These are phyloP conservation scores for Blastobotrys terrestris DNA, from an alignment of 805 yeast species.

Conservation along the genomic window DNA sequence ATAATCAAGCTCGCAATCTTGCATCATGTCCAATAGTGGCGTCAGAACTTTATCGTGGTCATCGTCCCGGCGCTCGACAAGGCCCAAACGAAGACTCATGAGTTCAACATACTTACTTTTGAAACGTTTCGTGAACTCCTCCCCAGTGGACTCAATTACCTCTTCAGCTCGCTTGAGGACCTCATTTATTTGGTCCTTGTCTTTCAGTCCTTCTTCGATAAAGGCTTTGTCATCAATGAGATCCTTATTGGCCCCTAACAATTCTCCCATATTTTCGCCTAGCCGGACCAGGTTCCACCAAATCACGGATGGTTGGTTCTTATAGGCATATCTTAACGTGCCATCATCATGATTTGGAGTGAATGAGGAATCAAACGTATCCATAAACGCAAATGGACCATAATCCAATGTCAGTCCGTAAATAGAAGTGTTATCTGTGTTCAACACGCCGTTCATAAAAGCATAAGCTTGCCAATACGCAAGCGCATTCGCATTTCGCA, in stretches of 20 bases:
- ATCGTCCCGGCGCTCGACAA: conserved; percentile 38
- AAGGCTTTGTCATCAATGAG: conserved; percentile 40
- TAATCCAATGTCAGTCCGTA: conserved; percentile 84
- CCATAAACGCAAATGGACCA: conserved; percentile 93
- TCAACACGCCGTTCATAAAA: conserved; percentile 86
- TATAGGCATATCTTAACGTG: conserved; percentile 62
- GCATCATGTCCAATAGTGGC: conserved; percentile 56
- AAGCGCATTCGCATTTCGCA: conserved; percentile 68
- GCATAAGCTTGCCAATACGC: conserved; percentile 92
- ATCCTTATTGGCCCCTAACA: conserved; percentile 65
- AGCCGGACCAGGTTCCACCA: conserved; percentile 90
- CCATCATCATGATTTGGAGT: conserved; percentile 91
- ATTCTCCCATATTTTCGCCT: conserved; percentile 77
- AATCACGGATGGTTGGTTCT: conserved; percentile 77
- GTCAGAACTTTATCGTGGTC: conserved; percentile 39
- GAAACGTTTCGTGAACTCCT: conserved; percentile 58
- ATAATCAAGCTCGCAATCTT: conserved; percentile 64
- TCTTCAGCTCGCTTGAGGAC: conserved; percentile 53
- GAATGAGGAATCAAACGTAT: conserved; percentile 69
- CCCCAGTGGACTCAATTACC: conserved; percentile 57
- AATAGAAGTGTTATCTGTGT: conserved; percentile 91
- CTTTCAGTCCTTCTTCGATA: conserved; percentile 36
- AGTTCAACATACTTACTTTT: conserved; percentile 50
- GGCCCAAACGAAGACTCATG: conserved; percentile 65
- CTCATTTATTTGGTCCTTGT: conserved; percentile 40